Evolutionary conservation across 441 rosid genomes (phyloP), one percentile per base, ranked within the genome.

Genomic region (Pelargonium exstipulatum): DNA sequence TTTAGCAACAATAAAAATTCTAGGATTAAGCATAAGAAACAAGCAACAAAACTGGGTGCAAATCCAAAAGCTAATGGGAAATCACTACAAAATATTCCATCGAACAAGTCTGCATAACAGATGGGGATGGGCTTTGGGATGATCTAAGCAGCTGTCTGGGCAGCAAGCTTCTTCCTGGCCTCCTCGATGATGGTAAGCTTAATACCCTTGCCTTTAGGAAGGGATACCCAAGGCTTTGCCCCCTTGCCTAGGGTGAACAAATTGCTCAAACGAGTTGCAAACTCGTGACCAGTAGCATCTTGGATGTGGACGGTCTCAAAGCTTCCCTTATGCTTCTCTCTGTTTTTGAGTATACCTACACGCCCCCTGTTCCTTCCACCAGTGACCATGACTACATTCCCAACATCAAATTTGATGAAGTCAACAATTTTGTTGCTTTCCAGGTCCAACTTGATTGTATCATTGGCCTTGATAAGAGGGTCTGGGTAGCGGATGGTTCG

Each of bases 381-480:
- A 12, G 55, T 49, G 17, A 49, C 55, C 55, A 49, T 49, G 17
- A 49, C 55, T 1, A 49, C 55, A n/a, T 49, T 49, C 7, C 55
- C 55, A 1, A 49, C 55, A 14, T 49, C 55, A 49, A 49, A 49
- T n/a, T 49, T 49, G 16, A 49, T 49, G 55, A 49, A 49, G 55
- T 49, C 55, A 13, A 49, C 55, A n/a, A 49, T 49, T n/a, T 49
- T 49, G 55, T 49, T 49, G 55, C 55, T 49, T 4, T 49, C 55
- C 5, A 49, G 14, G 55, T 49, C 55, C 55, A 49, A 49, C 55
- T 49, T 49, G 55, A 49, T 49, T 4, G 55, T 49, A 49, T 49
- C 55, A n/a, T 49, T 49, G 55, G 55, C 55, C 55, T 49, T 49
- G 55, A 49, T 49, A 5, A 49, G 55, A n/a, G 55, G 55, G 55